Conservation (phyloP, 179 eudicot species). For the Nepenthes alata region DNA sequence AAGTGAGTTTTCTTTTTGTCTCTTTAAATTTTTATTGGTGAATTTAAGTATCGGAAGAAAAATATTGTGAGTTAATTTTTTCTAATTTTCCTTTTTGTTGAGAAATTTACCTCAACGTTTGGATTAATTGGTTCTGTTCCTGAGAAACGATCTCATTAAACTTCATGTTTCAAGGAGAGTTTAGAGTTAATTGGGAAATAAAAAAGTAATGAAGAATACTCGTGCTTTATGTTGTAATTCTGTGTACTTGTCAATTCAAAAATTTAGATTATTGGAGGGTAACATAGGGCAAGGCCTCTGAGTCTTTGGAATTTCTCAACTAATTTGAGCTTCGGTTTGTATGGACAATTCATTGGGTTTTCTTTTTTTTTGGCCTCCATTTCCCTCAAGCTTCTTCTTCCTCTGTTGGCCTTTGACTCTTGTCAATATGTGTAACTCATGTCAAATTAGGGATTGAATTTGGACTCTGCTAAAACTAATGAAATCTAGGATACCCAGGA, state of each 20-base stretch:
- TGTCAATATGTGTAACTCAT: slow-evolving; percentile 5
- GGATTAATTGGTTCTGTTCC: not conserved
- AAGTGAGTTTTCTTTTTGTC: slow-evolving; percentile 61
- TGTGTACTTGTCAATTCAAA: slow-evolving; percentile 9
- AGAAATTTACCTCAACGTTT: not conserved
- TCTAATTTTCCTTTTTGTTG: not conserved
- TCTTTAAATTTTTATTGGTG: slow-evolving; percentile 7
- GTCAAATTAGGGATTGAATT: not conserved
- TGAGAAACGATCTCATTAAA: not conserved
- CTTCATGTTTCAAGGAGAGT: slow-evolving; percentile 2
- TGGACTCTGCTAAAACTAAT: slow-evolving; percentile 1
- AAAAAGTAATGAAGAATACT: slow-evolving; percentile 16
- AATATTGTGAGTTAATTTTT: not conserved
- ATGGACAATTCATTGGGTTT: slow-evolving; percentile 9
- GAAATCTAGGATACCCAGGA: not conserved
- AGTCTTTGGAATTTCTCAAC: slow-evolving; percentile 18
- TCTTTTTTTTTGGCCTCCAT: slow-evolving; percentile 7
- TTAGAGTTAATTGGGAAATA: slow-evolving; percentile 13
- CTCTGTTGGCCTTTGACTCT: slow-evolving; percentile 16
- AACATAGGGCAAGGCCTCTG: slow-evolving; percentile 12
- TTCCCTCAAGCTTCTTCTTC: slow-evolving; percentile 2
- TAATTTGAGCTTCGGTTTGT: slow-evolving; percentile 3
- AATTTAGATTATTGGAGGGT: slow-evolving; percentile 12
- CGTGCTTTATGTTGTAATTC: slow-evolving; percentile 12
- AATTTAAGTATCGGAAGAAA: slow-evolving; percentile 11